Conservation (phyloP, 176 grass and related monocot species). For the Rhynchospora tenuis region DNA sequence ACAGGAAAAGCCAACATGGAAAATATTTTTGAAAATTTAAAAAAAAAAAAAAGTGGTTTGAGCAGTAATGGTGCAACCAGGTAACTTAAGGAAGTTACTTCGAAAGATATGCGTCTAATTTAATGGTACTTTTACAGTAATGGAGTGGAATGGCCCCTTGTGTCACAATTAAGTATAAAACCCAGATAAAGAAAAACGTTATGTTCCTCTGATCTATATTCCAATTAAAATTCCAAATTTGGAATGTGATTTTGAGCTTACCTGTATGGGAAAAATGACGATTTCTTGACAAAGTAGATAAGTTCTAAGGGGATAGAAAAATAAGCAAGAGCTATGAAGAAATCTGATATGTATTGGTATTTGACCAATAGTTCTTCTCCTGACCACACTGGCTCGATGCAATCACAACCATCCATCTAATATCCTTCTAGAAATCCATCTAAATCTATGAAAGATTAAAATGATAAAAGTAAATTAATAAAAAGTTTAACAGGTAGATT, state of each 20-base stretch:
- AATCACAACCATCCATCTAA: constrained; percentile 75
- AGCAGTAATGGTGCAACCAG: not conserved
- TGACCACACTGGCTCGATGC: constrained; percentile 71
- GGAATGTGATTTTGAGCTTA: not conserved
- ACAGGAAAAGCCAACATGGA: not conserved
- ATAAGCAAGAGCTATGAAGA: constrained; percentile 77
- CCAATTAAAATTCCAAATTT: not conserved
- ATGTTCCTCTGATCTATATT: not conserved
- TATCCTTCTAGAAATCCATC: constrained; percentile 14
- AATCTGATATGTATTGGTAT: constrained; percentile 95
- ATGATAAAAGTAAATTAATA: not conserved
- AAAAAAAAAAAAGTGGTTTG: not conserved
- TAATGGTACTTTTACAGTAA: not conserved
- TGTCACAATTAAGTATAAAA: not conserved
- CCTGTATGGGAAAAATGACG: constrained; percentile 58
- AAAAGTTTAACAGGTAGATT: not conserved
- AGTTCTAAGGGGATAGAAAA: constrained; percentile 94
- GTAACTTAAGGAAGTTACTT: not conserved
- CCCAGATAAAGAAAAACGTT: not conserved
- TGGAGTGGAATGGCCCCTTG: not conserved
- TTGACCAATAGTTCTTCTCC: constrained; percentile 83
- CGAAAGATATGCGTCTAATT: not conserved
- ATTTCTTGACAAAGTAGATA: constrained; percentile 90
- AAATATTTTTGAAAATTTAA: not conserved
- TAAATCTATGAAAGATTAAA: constrained; percentile 12